phyloP scores from a whole-genome alignment of 208 protist species.

The Acanthamoeba royreba region DNA sequence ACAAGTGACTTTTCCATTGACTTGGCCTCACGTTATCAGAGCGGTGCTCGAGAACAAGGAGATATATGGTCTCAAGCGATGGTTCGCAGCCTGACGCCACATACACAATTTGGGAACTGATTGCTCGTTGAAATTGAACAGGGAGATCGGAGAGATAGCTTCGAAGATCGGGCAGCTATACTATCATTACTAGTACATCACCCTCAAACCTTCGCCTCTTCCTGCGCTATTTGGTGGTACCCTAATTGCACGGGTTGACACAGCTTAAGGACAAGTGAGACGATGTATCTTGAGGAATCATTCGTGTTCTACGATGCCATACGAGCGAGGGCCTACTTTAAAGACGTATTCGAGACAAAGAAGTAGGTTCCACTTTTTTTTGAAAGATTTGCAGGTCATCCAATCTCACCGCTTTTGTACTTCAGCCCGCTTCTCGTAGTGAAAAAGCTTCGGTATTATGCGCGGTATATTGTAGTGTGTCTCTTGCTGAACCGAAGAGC shows the following conservation, averaged over 20 bases:
- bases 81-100: not conserved
- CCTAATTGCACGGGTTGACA: not conserved
- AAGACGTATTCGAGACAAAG: conserved; percentile 44
- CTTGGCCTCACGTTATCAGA: no score
- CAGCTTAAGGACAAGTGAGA: conserved; percentile 68
- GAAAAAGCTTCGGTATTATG: conserved; percentile 72
- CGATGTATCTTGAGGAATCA: conserved; percentile 67
- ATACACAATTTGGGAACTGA: not conserved
- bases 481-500: conserved; percentile 58
- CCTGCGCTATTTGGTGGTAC: not conserved
- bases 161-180: conserved; percentile 78
- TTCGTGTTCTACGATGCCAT: conserved; percentile 73
- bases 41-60: conserved; percentile 57
- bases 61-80: conserved; percentile 64
- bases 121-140: not conserved
- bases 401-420: not conserved
- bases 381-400: not conserved
- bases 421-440: conserved; percentile 59
- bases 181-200: conserved; percentile 68
- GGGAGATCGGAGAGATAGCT: conserved; percentile 76
- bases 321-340: conserved; percentile 63
- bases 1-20: no score
- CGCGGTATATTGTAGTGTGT: conserved; percentile 71
- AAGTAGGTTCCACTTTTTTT: not conserved
- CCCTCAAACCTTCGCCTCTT: not conserved